phyloP scores from a whole-genome alignment of 495 filamentous ascomycete species.

The Lichenothelia convexa region DNA sequence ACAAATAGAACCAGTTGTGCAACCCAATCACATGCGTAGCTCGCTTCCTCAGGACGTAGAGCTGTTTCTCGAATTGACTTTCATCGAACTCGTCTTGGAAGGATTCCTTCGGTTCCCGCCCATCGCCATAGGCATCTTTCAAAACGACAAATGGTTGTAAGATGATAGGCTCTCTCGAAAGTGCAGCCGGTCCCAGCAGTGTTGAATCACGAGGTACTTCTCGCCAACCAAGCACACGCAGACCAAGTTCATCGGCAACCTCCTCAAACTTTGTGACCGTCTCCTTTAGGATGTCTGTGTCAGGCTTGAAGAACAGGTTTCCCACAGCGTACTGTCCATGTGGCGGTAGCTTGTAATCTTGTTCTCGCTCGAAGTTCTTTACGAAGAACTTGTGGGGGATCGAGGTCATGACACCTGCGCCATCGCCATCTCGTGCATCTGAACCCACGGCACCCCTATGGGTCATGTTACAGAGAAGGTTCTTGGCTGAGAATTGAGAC shows the following conservation, averaged over 20 bases:
- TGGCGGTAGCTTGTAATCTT: constrained; percentile 67
- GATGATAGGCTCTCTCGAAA: constrained; percentile 85
- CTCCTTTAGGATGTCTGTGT: constrained; percentile 68
- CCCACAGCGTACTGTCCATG: constrained; percentile 91
- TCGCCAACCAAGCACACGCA: constrained; percentile 93
- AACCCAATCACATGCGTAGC: constrained; percentile 86
- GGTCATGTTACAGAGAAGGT: constrained; percentile 99
- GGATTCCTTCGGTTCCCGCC: constrained; percentile 60
- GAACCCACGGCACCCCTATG: constrained; percentile 96
- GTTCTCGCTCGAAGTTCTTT: constrained; percentile 90
- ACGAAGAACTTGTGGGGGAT: constrained; percentile 98
- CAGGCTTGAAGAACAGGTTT: constrained; percentile 97
- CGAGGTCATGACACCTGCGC: constrained; percentile 97
- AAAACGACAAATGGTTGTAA: constrained; percentile 93
- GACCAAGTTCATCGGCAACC: constrained; percentile 66
- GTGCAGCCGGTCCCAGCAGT: constrained; percentile 80
- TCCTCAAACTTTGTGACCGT: constrained; percentile 82
- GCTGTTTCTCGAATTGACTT: constrained; percentile 73
- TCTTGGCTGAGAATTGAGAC: constrained; percentile 42
- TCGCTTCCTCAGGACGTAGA: constrained; percentile 89
- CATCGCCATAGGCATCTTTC: constrained; percentile 66
- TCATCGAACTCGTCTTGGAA: constrained; percentile 71
- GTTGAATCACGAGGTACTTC: constrained; percentile 85
- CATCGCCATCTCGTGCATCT: constrained; percentile 92
- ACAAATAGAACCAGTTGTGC: constrained; percentile 98